These are phyloP conservation scores for Aspergillus transmontanensis DNA, from an alignment of 2,329 filamentous ascomycete genomes.

Conservation along the genomic window DNA sequence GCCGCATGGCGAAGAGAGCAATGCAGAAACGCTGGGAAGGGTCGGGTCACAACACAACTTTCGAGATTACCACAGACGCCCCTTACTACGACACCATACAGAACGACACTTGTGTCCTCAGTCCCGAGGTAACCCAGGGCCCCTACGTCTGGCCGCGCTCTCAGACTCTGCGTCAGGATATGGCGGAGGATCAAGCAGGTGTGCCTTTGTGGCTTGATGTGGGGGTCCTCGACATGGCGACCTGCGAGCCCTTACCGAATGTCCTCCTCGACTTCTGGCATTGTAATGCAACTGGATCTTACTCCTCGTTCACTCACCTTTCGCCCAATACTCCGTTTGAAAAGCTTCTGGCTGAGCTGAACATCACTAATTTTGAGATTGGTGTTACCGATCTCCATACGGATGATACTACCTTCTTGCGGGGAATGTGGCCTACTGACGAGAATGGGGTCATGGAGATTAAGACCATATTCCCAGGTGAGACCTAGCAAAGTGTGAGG, in stretches of 20 bases:
- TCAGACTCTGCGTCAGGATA: constrained; percentile 43
- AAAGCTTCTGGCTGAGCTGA: constrained; percentile 29
- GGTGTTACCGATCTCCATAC: constrained; percentile 24
- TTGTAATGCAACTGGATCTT: constrained; percentile 47
- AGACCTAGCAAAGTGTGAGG: background rate
- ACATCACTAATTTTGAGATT: constrained; percentile 28
- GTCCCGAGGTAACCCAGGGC: constrained; percentile 40
- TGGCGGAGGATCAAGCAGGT: constrained; percentile 40
- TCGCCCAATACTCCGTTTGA: constrained; percentile 33
- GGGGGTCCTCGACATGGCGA: constrained; percentile 46
- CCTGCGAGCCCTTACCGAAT: constrained; percentile 40
- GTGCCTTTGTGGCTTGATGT: constrained; percentile 47
- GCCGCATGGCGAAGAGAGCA: constrained; percentile 4
- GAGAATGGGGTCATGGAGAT: constrained; percentile 50
- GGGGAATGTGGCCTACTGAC: constrained; percentile 50
- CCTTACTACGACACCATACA: constrained; percentile 25
- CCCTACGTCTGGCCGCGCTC: constrained; percentile 41
- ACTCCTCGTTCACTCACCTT: constrained; percentile 31
- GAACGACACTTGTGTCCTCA: constrained; percentile 36
- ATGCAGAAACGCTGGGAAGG: constrained; percentile 5
- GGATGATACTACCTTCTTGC: constrained; percentile 43
- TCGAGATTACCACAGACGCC: constrained; percentile 10
- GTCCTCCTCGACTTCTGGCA: constrained; percentile 48
- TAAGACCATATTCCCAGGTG: constrained; percentile 46
- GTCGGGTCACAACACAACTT: background rate